phyloP scores from a whole-genome alignment of 2,329 filamentous ascomycete genomes.

The Neospermospora avenae region DNA sequence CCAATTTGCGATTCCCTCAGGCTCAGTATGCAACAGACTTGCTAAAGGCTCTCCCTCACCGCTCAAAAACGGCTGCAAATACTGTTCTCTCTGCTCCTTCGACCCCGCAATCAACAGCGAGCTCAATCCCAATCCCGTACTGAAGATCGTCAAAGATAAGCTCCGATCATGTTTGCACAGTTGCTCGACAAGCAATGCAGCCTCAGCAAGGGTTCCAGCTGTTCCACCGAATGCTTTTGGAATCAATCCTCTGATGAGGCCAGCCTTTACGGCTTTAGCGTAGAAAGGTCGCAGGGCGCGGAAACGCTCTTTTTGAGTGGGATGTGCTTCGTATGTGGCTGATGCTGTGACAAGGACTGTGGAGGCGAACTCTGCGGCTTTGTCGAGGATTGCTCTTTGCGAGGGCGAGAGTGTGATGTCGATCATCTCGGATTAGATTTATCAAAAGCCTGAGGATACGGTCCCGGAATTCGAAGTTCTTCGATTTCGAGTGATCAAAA shows the following conservation, averaged over 20 bases:
- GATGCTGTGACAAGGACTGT: constrained; percentile 28
- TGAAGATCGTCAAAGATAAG: constrained; percentile 48
- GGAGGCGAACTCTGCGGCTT: constrained; percentile 30
- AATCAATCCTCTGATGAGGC: constrained; percentile 47
- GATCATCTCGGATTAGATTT: constrained; percentile 23
- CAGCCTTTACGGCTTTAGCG: constrained; percentile 40
- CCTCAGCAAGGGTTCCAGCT: constrained; percentile 44
- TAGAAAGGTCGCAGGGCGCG: constrained; percentile 47
- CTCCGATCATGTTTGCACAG: constrained; percentile 50
- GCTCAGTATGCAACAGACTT: constrained; percentile 50
- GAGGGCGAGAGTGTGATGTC: constrained; percentile 35
- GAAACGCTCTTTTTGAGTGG: constrained; percentile 40
- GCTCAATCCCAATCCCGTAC: constrained; percentile 49
- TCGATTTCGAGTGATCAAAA: too few relatives aligned
- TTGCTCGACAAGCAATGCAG: constrained; percentile 50
- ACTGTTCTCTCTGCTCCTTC: constrained; percentile 39
- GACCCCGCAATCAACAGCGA: constrained; percentile 47
- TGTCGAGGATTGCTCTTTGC: constrained; percentile 31
- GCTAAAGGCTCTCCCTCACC: constrained; percentile 46
- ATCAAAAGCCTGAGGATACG: too few relatives aligned
- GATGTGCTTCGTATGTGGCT: constrained; percentile 28
- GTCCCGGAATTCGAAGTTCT: too few relatives aligned
- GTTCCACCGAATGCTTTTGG: constrained; percentile 44
- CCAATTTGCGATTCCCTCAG: constrained; percentile 49
- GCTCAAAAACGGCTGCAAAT: constrained; percentile 47